A percentile compares a stretch with the other conserved stretches of the same genome.
These are phyloP conservation scores for Chytridium lagenaria DNA, from an alignment of 371 early-diverging fungal species.

Conservation along the genomic window DNA sequence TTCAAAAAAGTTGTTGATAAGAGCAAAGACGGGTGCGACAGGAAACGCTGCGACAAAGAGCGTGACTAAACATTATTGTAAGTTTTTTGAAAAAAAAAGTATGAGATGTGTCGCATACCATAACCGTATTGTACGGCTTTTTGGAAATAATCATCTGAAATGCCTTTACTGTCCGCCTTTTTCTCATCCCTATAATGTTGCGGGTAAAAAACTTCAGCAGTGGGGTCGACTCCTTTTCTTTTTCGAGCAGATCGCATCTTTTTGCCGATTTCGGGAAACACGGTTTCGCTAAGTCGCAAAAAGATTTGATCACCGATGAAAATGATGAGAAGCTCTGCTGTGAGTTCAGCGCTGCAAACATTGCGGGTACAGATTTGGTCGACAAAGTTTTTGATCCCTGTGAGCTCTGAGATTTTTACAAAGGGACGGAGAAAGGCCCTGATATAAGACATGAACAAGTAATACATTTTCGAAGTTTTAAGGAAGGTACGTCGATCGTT, in stretches of 20 bases:
- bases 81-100: background rate
- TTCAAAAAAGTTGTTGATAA: slow-evolving; percentile 57
- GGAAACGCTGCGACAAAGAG: slow-evolving; percentile 61
- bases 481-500: background rate
- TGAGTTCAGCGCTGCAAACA: slow-evolving; percentile 52
- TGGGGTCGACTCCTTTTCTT: slow-evolving; percentile 3
- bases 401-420: background rate
- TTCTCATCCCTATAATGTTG: slow-evolving; percentile 55
- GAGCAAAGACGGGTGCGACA: slow-evolving; percentile 59
- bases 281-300: slow-evolving; percentile 49
- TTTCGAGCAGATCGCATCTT: slow-evolving; percentile 20
- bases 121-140: slow-evolving; percentile 27
- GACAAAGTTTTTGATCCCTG: background rate
- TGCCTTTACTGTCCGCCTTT: slow-evolving; percentile 29
- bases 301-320: slow-evolving; percentile 57
- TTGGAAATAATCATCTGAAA: slow-evolving; percentile 28
- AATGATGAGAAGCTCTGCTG: slow-evolving; percentile 57
- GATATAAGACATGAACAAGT: too few species aligned
- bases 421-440: slow-evolving; percentile 24
- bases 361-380: background rate
- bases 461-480: too few species aligned
- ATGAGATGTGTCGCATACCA: background rate
- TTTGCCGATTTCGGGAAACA: slow-evolving; percentile 40
- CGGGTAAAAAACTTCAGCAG: slow-evolving; percentile 34
- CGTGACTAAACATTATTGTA: slow-evolving; percentile 51